Evolutionary conservation across 345 rosid genomes (phyloP).

Genomic region (Litchi chinensis): DNA sequence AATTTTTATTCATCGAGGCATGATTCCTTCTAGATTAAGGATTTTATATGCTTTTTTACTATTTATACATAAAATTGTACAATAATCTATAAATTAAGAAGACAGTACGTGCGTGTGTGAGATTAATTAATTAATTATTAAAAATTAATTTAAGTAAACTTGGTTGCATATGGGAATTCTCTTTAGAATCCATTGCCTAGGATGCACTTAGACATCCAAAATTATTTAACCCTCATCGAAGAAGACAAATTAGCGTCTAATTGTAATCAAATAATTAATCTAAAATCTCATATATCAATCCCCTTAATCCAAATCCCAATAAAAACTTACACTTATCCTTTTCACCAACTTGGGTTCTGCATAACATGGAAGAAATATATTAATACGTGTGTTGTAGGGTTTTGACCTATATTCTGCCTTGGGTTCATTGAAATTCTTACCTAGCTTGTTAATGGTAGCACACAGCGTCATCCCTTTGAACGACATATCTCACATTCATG

Average conservation of each 20-base stretch:
- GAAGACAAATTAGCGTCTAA: conserved; percentile 21
- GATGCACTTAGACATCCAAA: conserved; percentile 8
- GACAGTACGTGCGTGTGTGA: background rate
- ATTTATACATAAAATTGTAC: background rate
- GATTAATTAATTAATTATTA: too few relatives aligned
- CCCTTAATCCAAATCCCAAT: conserved; percentile 27
- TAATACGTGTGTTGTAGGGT: conserved; percentile 6
- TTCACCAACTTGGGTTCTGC: conserved; percentile 21
- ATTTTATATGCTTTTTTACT: too few relatives aligned
- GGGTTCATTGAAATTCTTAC: conserved; percentile 12
- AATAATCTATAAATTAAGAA: background rate
- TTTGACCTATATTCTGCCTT: conserved; percentile 29
- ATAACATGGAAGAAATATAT: background rate
- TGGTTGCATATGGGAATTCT: background rate
- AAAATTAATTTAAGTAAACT: background rate
- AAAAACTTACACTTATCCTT: conserved; percentile 26
- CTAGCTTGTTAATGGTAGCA: background rate
- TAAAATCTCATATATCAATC: background rate
- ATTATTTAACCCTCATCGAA: conserved; percentile 2
- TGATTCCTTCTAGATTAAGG: background rate
- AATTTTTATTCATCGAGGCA: too few relatives aligned
- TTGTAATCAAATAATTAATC: conserved; percentile 6
- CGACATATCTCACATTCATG: conserved; percentile 16
- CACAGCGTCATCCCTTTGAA: background rate
- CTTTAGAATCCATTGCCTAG: conserved; percentile 11